These are phyloP conservation scores for Astrephomene gubernaculifera DNA, from an alignment of 139 green algal genomes.

Conservation along the genomic window DNA sequence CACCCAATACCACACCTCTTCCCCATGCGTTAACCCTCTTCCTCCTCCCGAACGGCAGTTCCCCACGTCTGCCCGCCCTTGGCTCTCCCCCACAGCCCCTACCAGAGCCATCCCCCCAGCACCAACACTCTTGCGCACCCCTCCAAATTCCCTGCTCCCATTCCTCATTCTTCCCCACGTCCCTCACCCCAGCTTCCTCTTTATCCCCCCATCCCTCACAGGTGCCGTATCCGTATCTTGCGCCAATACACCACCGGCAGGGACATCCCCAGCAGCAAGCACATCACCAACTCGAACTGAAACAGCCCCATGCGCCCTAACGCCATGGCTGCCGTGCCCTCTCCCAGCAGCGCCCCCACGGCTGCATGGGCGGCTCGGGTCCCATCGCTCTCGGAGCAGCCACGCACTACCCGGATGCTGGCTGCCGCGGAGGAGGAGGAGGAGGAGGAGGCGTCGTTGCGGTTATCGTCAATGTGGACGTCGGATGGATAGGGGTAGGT, in stretches of 20 bases:
- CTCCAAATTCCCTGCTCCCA: no score
- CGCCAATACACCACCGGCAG: slow-evolving; percentile 61
- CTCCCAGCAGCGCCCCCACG: slow-evolving; percentile 11
- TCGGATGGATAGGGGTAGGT: slow-evolving; percentile 38
- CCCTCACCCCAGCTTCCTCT: not conserved
- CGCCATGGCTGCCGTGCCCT: slow-evolving; percentile 13
- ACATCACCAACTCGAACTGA: slow-evolving; percentile 37
- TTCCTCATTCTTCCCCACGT: no score
- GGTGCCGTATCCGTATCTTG: slow-evolving; percentile 53
- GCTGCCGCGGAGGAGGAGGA: not conserved
- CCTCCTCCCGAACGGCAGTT: no score
- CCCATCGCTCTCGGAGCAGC: slow-evolving; percentile 30
- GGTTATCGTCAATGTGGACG: slow-evolving; percentile 33
- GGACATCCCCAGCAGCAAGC: slow-evolving; percentile 37
- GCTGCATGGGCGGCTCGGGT: slow-evolving; percentile 1
- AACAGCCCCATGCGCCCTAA: slow-evolving; percentile 23
- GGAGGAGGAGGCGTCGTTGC: not conserved
- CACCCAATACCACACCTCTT: no score
- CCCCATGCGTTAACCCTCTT: no score
- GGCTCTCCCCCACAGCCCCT: no score
- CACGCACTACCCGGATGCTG: slow-evolving; percentile 25
- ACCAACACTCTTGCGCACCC: no score
- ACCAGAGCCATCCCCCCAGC: no score
- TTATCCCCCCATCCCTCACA: slow-evolving; percentile 13
- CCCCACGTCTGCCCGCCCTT: no score